phyloP scores from a whole-genome alignment of 2,329 filamentous ascomycete genomes.

The Epichloe sibirici region DNA sequence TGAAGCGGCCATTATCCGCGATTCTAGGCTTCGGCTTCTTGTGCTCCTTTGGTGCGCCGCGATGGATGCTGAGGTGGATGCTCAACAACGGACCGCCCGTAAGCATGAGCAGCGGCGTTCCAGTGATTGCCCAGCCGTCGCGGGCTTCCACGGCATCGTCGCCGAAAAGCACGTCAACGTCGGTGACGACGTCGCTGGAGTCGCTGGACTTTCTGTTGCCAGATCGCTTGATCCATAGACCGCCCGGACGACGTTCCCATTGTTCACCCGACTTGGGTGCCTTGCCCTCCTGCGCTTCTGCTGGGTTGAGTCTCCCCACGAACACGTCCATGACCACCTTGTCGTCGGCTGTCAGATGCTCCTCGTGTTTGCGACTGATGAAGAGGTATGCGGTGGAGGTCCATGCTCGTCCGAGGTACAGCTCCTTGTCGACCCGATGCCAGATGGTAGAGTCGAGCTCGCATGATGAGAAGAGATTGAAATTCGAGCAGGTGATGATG shows the following conservation, averaged over 20 bases:
- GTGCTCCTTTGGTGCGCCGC: conserved; percentile 51
- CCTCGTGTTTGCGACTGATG: conserved; percentile 73
- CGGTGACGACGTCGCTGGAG: conserved; percentile 61
- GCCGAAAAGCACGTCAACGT: conserved; percentile 77
- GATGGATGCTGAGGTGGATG: conserved; percentile 65
- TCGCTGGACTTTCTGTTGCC: conserved; percentile 62
- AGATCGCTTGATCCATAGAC: conserved; percentile 72
- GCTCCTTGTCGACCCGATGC: conserved; percentile 81
- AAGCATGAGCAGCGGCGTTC: conserved; percentile 61
- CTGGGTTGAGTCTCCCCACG: conserved; percentile 62
- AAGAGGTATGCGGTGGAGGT: conserved; percentile 68
- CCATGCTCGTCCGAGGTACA: conserved; percentile 67
- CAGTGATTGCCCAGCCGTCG: conserved; percentile 69
- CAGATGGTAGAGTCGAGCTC: conserved; percentile 59
- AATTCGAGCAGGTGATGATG: conserved; percentile 59
- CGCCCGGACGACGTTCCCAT: conserved; percentile 69
- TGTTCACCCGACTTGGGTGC: conserved; percentile 33
- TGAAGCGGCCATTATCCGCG: conserved; percentile 82
- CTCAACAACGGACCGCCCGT: conserved; percentile 48
- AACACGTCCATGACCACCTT: conserved; percentile 69
- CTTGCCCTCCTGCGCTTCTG: conserved; percentile 1
- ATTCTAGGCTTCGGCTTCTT: conserved; percentile 67
- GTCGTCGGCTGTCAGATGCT: conserved; percentile 63
- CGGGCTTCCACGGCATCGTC: conserved; percentile 85
- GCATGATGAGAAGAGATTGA: conserved; percentile 67